These are phyloP conservation scores for Elsinoe arachidis DNA, from an alignment of 2,329 filamentous ascomycete genomes.

Conservation along the genomic window DNA sequence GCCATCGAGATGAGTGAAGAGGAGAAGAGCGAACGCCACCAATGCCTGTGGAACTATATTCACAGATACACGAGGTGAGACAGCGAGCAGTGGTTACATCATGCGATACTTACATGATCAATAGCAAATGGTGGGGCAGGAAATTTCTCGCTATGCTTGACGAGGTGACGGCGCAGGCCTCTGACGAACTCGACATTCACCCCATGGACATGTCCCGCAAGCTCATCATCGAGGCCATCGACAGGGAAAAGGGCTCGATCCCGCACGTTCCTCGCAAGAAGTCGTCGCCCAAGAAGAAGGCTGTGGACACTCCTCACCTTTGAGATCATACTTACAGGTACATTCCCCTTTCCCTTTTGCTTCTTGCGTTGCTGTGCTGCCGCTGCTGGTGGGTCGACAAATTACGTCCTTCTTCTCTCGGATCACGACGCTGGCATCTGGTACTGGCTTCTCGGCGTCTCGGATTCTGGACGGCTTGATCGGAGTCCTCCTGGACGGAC, in stretches of 20 bases:
- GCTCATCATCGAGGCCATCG: background rate
- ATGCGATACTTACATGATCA: background rate
- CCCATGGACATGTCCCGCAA: background rate
- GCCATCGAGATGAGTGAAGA: constrained; percentile 95
- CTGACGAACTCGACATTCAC: background rate
- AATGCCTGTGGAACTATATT: constrained; percentile 88
- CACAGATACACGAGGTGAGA: constrained; percentile 83
- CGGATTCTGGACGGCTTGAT: no score
- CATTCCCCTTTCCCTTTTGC: background rate
- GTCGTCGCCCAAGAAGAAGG: background rate
- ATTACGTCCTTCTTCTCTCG: no score
- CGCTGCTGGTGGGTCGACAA: background rate
- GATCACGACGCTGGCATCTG: no score
- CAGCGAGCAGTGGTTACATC: background rate
- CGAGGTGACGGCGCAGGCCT: constrained; percentile 40
- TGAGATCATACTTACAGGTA: background rate
- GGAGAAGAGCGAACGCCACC: constrained; percentile 76
- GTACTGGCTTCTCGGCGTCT: no score
- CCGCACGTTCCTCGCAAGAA: background rate
- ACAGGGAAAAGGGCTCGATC: background rate
- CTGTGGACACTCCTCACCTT: background rate
- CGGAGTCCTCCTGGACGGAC: no score
- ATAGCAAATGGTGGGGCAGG: constrained; percentile 85
- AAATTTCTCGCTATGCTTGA: constrained; percentile 81
- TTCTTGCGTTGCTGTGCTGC: background rate